These are phyloP conservation scores for Microdochium nivale DNA, from an alignment of 2,329 filamentous ascomycete species.

Conservation along the genomic window DNA sequence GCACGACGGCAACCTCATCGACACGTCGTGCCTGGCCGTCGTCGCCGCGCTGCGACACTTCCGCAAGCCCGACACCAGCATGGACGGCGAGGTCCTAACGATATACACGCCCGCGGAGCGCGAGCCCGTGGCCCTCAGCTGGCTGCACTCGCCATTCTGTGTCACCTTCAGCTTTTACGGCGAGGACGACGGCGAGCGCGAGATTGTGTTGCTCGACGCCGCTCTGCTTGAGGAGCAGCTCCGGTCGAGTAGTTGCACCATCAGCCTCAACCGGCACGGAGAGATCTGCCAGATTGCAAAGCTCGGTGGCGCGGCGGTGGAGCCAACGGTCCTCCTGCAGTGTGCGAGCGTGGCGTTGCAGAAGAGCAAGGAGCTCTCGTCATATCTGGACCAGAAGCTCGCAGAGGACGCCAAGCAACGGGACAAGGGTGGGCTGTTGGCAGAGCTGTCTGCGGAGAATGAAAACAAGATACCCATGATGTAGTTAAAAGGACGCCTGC, in stretches of 20 bases:
- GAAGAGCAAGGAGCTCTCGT: conserved; percentile 74
- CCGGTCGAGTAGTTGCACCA: conserved; percentile 62
- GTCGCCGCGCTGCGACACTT: conserved; percentile 88
- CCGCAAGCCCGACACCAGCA: conserved; percentile 77
- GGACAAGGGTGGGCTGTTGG: conserved; percentile 70
- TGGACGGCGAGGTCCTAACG: conserved; percentile 76
- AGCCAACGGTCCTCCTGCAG: conserved; percentile 68
- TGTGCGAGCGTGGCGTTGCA: conserved; percentile 66
- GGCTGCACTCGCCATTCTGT: conserved; percentile 87
- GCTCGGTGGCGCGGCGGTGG: conserved; percentile 73
- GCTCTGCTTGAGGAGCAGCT: conserved; percentile 70
- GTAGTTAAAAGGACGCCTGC: neutral
- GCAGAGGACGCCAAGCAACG: conserved; percentile 70
- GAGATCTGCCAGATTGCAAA: conserved; percentile 91
- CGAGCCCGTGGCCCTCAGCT: conserved; percentile 81
- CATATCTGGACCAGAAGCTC: conserved; percentile 63
- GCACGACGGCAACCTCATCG: conserved; percentile 83
- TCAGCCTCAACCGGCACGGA: conserved; percentile 82
- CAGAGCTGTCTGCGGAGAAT: conserved; percentile 76
- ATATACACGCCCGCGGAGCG: conserved; percentile 79
- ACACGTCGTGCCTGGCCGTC: conserved; percentile 77
- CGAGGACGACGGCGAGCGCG: conserved; percentile 38
- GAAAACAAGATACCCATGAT: conserved; percentile 34
- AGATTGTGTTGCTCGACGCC: conserved; percentile 64
- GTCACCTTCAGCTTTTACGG: conserved; percentile 82